Conservation (phyloP, 2,329 filamentous ascomycete species). For the Colletotrichum sp. region DNA sequence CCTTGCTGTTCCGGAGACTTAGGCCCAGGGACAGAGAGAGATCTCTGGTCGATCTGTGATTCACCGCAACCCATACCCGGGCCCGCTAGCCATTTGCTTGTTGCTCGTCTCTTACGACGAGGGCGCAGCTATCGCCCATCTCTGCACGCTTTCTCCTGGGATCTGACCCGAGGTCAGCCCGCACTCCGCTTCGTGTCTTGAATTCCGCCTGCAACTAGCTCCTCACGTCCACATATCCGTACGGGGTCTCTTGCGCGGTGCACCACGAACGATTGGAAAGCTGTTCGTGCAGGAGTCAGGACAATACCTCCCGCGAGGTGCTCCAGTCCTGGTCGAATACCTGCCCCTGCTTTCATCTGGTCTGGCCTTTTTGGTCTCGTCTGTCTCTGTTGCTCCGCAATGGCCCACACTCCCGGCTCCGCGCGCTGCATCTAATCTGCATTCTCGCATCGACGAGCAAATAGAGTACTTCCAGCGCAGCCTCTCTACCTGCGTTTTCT, state of each 20-base stretch:
- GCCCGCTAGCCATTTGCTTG: neutral
- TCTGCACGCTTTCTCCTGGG: neutral
- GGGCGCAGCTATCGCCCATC: neutral
- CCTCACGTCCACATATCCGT: neutral
- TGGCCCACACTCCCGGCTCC: slow-evolving; percentile 17
- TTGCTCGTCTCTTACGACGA: neutral
- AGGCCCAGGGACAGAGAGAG: neutral
- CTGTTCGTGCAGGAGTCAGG: neutral
- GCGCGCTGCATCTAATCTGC: slow-evolving; percentile 9
- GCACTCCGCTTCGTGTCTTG: slow-evolving; percentile 15
- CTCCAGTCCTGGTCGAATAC: neutral
- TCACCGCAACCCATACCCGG: neutral
- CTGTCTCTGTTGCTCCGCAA: slow-evolving; percentile 6
- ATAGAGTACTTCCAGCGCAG: neutral
- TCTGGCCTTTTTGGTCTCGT: neutral
- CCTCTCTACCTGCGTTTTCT: neutral
- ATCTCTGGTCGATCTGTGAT: neutral
- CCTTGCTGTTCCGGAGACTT: neutral
- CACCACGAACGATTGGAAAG: neutral
- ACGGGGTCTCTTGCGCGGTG: neutral
- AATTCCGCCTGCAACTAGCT: neutral
- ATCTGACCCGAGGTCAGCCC: neutral
- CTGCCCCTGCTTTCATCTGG: slow-evolving; percentile 6
- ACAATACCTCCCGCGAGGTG: neutral
- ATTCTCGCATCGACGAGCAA: slow-evolving; percentile 6